A percentile compares a stretch with the other conserved stretches of the same genome.
phyloP scores from a whole-genome alignment of 108 stramenopile genomes.

The Fragilariopsis cylindrus region DNA sequence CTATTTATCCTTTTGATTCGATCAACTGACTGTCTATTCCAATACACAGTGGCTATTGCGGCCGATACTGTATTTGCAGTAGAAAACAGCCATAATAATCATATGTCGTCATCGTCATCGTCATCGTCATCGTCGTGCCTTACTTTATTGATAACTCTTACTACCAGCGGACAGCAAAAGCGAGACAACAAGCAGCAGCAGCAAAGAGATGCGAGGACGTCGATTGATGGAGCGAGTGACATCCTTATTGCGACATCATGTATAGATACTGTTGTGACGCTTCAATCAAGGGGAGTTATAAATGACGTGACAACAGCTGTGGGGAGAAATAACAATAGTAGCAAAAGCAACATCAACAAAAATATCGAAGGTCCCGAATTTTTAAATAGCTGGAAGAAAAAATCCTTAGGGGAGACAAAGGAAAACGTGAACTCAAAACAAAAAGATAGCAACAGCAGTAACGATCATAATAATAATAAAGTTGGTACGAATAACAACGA shows the following conservation, averaged over 20 bases:
- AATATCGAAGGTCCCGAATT: neutral
- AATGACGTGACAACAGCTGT: neutral
- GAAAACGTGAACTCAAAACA: neutral
- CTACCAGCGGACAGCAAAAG: neutral
- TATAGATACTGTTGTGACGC: conserved; percentile 9
- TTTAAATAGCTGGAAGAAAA: neutral
- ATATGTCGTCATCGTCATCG: neutral
- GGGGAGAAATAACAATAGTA: neutral
- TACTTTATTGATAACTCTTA: neutral
- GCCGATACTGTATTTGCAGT: conserved; percentile 28
- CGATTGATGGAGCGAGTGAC: neutral
- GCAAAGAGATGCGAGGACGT: neutral
- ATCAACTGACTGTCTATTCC: neutral
- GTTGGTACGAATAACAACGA: neutral
- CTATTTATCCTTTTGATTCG: neutral
- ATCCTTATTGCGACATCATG: neutral
- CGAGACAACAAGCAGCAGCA: neutral
- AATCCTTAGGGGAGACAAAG: too few species aligned
- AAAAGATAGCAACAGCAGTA: neutral
- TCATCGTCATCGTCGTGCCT: neutral
- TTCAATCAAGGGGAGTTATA: neutral
- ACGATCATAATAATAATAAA: neutral
- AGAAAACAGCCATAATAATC: neutral
- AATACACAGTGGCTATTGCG: conserved; percentile 27
- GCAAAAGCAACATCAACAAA: neutral